Evolutionary conservation across 139 green algal genomes (phyloP).

Genomic region (Nannochloris sp.): DNA sequence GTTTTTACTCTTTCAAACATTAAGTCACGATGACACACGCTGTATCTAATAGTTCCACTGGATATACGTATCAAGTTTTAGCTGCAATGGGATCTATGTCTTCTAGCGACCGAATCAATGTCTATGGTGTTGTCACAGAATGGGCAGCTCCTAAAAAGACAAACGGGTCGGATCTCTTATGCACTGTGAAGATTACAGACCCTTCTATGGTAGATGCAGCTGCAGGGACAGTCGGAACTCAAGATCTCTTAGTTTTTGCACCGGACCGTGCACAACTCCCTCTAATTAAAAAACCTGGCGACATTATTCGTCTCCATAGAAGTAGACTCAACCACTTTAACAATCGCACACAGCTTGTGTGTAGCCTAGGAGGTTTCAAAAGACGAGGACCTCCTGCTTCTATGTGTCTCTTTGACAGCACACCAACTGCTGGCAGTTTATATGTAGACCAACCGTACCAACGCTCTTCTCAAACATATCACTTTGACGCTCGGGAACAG

Average conservation of each 20-base stretch:
- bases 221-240: not conserved
- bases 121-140: slow-evolving; percentile 30
- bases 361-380: slow-evolving; percentile 6
- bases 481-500: slow-evolving; percentile 8
- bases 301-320: slow-evolving; percentile 41
- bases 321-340: slow-evolving; percentile 23
- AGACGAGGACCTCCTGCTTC: not conserved
- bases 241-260: slow-evolving; percentile 32
- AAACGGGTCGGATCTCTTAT: slow-evolving; percentile 27
- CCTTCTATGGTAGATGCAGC: not conserved
- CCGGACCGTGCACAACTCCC: slow-evolving; percentile 8
- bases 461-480: slow-evolving; percentile 8
- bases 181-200: slow-evolving; percentile 33
- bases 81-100: too few relatives aligned
- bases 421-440: not conserved
- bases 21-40: too few relatives aligned
- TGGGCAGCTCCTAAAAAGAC: slow-evolving; percentile 25
- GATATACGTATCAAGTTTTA: too few relatives aligned
- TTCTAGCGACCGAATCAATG: slow-evolving; percentile 1
- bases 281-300: slow-evolving; percentile 7
- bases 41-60: too few relatives aligned
- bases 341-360: slow-evolving; percentile 24
- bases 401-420: not conserved
- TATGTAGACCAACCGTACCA: slow-evolving; percentile 18
- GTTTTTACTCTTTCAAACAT: too few relatives aligned